phyloP scores from a whole-genome alignment of 1,139 yeast species.

The Nakaseomyces sp. region DNA sequence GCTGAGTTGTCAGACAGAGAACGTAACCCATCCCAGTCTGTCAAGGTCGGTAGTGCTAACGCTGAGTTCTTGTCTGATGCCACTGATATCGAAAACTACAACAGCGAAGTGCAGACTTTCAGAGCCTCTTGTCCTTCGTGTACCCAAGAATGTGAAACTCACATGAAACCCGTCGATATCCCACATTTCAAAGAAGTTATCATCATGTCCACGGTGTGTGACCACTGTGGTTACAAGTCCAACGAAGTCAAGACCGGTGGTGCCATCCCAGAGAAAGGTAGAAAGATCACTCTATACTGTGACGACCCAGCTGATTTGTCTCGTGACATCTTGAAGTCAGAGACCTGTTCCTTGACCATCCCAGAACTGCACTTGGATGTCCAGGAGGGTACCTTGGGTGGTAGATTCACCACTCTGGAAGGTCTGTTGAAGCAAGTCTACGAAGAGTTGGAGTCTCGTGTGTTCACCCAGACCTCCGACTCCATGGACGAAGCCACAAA shows the following conservation, averaged over 20 bases:
- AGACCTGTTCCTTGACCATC: slow-evolving; percentile 75
- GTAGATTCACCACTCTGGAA: slow-evolving; percentile 93
- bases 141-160: slow-evolving; percentile 65
- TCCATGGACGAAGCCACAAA: slow-evolving; percentile 78
- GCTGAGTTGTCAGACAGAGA: slow-evolving; percentile 34
- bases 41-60: slow-evolving; percentile 14
- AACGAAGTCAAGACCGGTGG: slow-evolving; percentile 99
- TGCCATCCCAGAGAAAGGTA: slow-evolving; percentile 81
- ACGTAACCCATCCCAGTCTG: slow-evolving; percentile 42
- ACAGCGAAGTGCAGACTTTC: slow-evolving; percentile 88
- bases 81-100: slow-evolving; percentile 75
- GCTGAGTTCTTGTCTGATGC: slow-evolving; percentile 47
- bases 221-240: slow-evolving; percentile 88
- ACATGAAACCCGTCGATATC: slow-evolving; percentile 92
- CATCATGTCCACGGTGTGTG: slow-evolving; percentile 92
- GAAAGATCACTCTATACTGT: slow-evolving; percentile 60
- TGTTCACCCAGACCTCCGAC: slow-evolving; percentile 79
- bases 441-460: slow-evolving; percentile 81
- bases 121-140: slow-evolving; percentile 90
- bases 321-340: slow-evolving; percentile 89
- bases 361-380: slow-evolving; percentile 89
- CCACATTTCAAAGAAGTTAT: slow-evolving; percentile 98
- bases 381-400: slow-evolving; percentile 95
- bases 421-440: slow-evolving; percentile 83
- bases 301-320: slow-evolving; percentile 92